Evolutionary conservation across 139 green algal genomes (phyloP).

Genomic region (Micractinium sp.): DNA sequence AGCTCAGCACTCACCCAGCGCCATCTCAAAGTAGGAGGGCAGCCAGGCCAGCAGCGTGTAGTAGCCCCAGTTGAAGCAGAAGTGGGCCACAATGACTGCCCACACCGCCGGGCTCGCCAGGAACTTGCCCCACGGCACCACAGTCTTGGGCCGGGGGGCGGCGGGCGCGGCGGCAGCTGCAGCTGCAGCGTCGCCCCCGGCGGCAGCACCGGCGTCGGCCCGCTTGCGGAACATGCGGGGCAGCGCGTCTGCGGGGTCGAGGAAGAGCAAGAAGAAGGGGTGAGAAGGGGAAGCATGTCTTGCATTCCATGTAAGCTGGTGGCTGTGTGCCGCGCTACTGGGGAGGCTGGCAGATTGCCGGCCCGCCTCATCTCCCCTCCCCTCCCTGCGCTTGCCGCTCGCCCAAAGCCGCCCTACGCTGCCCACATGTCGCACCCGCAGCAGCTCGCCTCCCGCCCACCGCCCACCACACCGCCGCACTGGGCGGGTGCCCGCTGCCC

Average conservation of each 20-base stretch:
- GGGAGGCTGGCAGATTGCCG: too few species aligned
- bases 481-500: background rate
- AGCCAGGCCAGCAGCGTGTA: conserved; percentile 98
- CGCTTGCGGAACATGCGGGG: conserved; percentile 3
- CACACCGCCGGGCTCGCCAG: conserved; percentile 79
- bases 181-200: background rate
- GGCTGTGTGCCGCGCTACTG: background rate
- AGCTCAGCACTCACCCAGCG: conserved; percentile 68
- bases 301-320: background rate
- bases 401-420: too few species aligned
- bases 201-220: too few species aligned
- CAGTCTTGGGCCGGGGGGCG: background rate
- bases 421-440: too few species aligned
- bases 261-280: background rate
- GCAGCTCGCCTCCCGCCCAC: too few species aligned
- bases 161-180: background rate
- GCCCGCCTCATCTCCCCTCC: too few species aligned
- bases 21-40: conserved; percentile 95
- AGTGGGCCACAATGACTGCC: conserved; percentile 96
- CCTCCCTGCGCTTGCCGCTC: too few species aligned
- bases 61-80: conserved; percentile 98
- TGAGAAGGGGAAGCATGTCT: background rate
- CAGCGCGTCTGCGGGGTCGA: conserved; percentile 6
- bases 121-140: conserved; percentile 92
- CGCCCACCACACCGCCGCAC: background rate